Conservation (phyloP, 768 basidiomycete genomes). For the Gloeostereum incarnatum region DNA sequence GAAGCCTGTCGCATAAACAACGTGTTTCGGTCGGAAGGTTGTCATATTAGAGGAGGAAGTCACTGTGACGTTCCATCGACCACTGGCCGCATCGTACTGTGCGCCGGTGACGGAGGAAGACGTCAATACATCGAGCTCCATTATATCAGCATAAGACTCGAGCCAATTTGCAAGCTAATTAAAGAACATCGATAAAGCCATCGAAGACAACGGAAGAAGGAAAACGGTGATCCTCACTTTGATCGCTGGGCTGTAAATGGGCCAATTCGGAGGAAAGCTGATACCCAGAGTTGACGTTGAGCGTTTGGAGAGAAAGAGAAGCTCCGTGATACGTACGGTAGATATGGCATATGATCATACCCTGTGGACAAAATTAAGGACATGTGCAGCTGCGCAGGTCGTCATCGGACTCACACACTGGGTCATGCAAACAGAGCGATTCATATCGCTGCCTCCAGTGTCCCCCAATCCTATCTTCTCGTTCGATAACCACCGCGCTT, state of each 20-base stretch:
- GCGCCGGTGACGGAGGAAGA: constrained; percentile 29
- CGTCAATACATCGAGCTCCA: constrained; percentile 61
- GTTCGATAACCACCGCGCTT: constrained; percentile 50
- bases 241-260: constrained; percentile 44
- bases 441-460: constrained; percentile 63
- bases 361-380: constrained; percentile 18
- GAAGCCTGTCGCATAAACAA: not conserved
- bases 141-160: constrained; percentile 46
- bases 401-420: constrained; percentile 43
- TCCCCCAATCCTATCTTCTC: constrained; percentile 47
- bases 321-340: constrained; percentile 31
- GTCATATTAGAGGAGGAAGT: no score
- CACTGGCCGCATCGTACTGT: constrained; percentile 25
- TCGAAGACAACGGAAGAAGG: not conserved
- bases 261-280: constrained; percentile 55
- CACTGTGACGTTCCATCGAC: constrained; percentile 39
- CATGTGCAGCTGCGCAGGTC: constrained; percentile 3
- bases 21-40: not conserved
- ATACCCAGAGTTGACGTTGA: not conserved
- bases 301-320: not conserved
- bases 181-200: no score
- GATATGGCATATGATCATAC: constrained; percentile 50
- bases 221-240: constrained; percentile 22
- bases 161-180: constrained; percentile 61
- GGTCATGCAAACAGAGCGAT: constrained; percentile 56